A percentile compares a stretch with the other conserved stretches of the same genome.
These are phyloP conservation scores for Stereocaulon alpinum DNA, from an alignment of 495 filamentous ascomycete species.

Conservation along the genomic window DNA sequence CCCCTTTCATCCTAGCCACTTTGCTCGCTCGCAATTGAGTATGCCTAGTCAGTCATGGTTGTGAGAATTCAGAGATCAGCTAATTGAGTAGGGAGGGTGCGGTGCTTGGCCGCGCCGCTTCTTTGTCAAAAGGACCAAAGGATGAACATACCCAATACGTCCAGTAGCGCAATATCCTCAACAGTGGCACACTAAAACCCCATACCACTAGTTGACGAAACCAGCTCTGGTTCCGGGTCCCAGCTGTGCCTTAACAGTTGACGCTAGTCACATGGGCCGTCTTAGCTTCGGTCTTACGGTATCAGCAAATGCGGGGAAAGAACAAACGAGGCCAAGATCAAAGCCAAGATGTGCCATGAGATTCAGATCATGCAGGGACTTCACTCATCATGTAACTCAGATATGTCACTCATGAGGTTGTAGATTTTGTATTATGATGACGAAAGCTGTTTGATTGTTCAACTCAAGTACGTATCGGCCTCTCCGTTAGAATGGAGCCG, in stretches of 20 bases:
- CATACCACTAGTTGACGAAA: not conserved
- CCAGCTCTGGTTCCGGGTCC: not conserved
- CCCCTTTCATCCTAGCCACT: no score
- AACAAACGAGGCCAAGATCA: not conserved
- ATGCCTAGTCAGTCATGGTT: no score
- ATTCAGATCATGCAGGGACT: not conserved
- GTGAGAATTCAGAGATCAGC: no score
- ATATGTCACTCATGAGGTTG: not conserved
- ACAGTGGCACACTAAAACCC: no score
- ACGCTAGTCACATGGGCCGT: not conserved
- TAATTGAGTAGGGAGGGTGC: no score
- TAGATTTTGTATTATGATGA: not conserved
- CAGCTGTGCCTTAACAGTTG: not conserved
- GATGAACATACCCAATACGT: no score
- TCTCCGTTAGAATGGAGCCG: not conserved
- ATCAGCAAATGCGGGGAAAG: not conserved
- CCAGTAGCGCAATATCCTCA: no score
- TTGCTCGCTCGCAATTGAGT: no score
- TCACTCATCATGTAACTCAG: not conserved
- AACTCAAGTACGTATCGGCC: not conserved
- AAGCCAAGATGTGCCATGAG: not conserved
- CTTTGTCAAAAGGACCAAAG: no score
- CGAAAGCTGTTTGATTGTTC: not conserved
- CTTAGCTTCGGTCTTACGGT: not conserved
- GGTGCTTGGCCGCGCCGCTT: no score